A percentile compares a stretch with the other conserved stretches of the same genome.
These are phyloP conservation scores for Tricholoma hemisulphureum DNA, from an alignment of 768 basidiomycete genomes.

Conservation along the genomic window DNA sequence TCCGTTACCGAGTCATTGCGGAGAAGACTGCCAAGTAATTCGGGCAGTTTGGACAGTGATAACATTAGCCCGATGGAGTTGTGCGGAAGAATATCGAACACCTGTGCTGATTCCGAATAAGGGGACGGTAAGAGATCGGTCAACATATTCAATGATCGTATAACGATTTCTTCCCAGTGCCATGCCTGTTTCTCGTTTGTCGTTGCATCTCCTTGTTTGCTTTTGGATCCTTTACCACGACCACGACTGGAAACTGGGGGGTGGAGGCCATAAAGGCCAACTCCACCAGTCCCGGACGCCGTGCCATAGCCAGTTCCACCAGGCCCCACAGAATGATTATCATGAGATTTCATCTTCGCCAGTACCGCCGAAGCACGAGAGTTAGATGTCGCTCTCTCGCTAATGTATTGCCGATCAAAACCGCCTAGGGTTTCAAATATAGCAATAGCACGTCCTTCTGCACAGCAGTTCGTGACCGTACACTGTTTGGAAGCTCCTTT, in stretches of 20 bases:
- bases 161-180: constrained; percentile 41
- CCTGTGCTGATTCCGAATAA: constrained; percentile 40
- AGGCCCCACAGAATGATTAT: constrained; percentile 40
- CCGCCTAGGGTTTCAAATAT: constrained; percentile 49
- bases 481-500: constrained; percentile 41
- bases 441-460: constrained; percentile 48
- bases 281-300: constrained; percentile 6
- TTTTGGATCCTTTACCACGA: background rate
- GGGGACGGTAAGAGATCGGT: constrained; percentile 45
- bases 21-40: constrained; percentile 43
- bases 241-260: background rate
- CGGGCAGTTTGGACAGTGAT: constrained; percentile 45
- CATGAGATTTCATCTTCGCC: constrained; percentile 20
- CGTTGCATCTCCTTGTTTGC: background rate
- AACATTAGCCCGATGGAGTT: constrained; percentile 41
- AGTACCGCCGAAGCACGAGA: constrained; percentile 36
- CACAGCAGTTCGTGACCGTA: constrained; percentile 40
- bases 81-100: constrained; percentile 52
- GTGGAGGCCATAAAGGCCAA: background rate
- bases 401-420: constrained; percentile 46
- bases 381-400: constrained; percentile 39
- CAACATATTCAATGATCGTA: constrained; percentile 39
- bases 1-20: constrained; percentile 57
- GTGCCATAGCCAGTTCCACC: constrained; percentile 52
- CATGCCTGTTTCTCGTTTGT: constrained; percentile 15